Percentiles rank a stretch among this genome's conserved stretches.
phyloP scores from a whole-genome alignment of 2,329 filamentous ascomycete species.

The Fusarium bulbicola region DNA sequence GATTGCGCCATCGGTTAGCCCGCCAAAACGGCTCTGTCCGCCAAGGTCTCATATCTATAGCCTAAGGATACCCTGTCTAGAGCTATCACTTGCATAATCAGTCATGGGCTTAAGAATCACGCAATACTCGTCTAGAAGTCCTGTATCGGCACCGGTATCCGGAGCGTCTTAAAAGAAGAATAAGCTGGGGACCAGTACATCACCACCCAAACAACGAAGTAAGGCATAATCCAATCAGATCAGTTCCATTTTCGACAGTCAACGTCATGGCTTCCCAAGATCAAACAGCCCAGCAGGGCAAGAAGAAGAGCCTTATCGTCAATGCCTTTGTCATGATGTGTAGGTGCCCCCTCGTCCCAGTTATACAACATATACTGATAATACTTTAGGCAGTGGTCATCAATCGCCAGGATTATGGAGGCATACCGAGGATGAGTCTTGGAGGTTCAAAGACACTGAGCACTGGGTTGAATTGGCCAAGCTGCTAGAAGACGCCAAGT shows the following conservation, averaged over 20 bases:
- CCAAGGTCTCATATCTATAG: conserved; percentile 1
- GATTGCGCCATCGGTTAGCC: conserved; percentile 34
- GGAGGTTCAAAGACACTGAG: conserved; percentile 66
- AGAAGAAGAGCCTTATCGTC: conserved; percentile 51
- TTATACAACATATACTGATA: conserved; percentile 9
- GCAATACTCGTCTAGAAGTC: conserved; percentile 13
- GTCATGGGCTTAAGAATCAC: conserved; percentile 34
- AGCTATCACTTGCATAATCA: conserved; percentile 10
- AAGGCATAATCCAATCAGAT: conserved; percentile 1
- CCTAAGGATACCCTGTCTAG: background rate
- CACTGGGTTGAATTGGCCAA: conserved; percentile 71
- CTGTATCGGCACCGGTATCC: background rate
- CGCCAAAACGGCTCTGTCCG: background rate
- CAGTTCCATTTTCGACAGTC: background rate
- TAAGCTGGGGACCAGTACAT: conserved; percentile 1
- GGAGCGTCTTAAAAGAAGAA: conserved; percentile 15
- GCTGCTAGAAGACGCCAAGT: conserved; percentile 67
- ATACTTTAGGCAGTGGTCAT: conserved; percentile 51
- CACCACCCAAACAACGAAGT: background rate
- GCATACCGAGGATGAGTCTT: conserved; percentile 71
- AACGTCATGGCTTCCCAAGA: conserved; percentile 29
- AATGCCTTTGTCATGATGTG: conserved; percentile 57
- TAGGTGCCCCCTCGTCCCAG: conserved; percentile 21
- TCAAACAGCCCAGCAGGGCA: conserved; percentile 25
- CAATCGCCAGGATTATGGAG: conserved; percentile 62